phyloP scores from a whole-genome alignment of 2,329 filamentous ascomycete species.

The Cercospora sp. region DNA sequence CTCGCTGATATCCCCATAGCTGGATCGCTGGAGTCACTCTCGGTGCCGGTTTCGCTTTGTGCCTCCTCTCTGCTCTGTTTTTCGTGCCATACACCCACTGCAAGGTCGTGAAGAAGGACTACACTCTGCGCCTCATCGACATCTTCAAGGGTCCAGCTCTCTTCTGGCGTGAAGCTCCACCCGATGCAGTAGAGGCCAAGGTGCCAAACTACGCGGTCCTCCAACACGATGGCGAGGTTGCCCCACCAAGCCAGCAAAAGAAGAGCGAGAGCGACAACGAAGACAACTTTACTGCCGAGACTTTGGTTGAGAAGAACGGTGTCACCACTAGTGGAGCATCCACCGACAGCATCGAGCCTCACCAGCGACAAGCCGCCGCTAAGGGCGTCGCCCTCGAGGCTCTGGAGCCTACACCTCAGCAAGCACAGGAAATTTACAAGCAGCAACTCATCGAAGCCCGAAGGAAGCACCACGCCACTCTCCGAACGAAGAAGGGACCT shows the following conservation, averaged over 20 bases:
- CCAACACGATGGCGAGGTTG: slow-evolving; percentile 20
- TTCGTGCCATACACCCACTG: slow-evolving; percentile 62
- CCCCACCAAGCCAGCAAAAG: slow-evolving; percentile 34
- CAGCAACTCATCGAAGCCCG: slow-evolving; percentile 10
- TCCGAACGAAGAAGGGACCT: slow-evolving; percentile 14
- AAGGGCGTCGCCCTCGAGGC: not conserved
- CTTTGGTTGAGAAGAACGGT: slow-evolving; percentile 37
- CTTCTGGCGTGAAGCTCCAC: slow-evolving; percentile 24
- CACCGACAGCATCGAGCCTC: slow-evolving; percentile 6
- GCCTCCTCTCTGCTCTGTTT: slow-evolving; percentile 53
- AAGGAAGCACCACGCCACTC: slow-evolving; percentile 15
- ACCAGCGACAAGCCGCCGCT: slow-evolving; percentile 2
- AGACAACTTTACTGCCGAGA: slow-evolving; percentile 21
- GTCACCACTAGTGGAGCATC: slow-evolving; percentile 11
- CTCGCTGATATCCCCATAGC: slow-evolving; percentile 46
- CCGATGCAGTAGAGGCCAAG: slow-evolving; percentile 32
- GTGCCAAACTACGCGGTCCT: slow-evolving; percentile 35
- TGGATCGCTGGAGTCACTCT: slow-evolving; percentile 56
- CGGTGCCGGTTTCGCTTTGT: slow-evolving; percentile 56
- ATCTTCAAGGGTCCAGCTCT: slow-evolving; percentile 50
- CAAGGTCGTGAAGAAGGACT: slow-evolving; percentile 61
- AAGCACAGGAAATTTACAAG: slow-evolving; percentile 14
- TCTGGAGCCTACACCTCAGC: slow-evolving; percentile 1
- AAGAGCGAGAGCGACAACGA: slow-evolving; percentile 40
- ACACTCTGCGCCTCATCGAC: slow-evolving; percentile 59